Base-by-base conservation (phyloP, 371 early-diverging fungal genomes). In the Mortierella sp. region DNA sequence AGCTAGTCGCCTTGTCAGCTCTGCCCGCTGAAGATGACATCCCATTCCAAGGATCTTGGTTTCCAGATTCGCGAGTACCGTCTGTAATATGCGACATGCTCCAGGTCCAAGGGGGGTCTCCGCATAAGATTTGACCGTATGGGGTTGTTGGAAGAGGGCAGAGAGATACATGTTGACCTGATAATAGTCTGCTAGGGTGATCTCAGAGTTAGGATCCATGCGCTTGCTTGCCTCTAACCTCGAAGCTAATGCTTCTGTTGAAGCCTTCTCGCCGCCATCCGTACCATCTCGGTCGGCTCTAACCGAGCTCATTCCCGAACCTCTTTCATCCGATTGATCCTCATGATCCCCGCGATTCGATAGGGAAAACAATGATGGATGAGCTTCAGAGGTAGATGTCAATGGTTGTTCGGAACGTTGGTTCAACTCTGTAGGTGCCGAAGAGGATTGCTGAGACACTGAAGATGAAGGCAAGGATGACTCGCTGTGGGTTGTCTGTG, bases 41-140 rank as follows among this genome's bases (percentile, higher is more conserved):
- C 74, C 74, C 74, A 73, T 73, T 2, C 59, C 55, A 3, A 67
- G 3, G 12, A 73, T 4, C 56, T 63, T 73, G 31, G 19, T 55
- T 47, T 73, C 74, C 14, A 73, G 46, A 0, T 55, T 60, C 17
- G 16, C 3, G 12, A 73, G 34, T 50, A 73, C 9, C 10, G 74
- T 63, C 19, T 67, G 67, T 10, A 73, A 21, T 25, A 73, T 67
- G 3, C 63, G 63, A 16, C 52, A 54, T 2, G 74, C 63, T 10
- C 41, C 57, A 3, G 62, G 59, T 0, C 55, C 49, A n/a, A 73
- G 51, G 1, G 47, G 54, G 22, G 24, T 14, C 7, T 19, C 50
- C 0, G 10, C 3, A 8, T 37, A 19, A 6, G 9, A 5, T 7
- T n/a, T 22, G 2, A 43, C 28, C 1, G 24, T 5, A 8, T 45